Percentiles rank a stretch among this genome's conserved stretches.
Evolutionary conservation across 2,329 filamentous ascomycete species (phyloP).

Genomic region (Akanthomyces dipterigenus): DNA sequence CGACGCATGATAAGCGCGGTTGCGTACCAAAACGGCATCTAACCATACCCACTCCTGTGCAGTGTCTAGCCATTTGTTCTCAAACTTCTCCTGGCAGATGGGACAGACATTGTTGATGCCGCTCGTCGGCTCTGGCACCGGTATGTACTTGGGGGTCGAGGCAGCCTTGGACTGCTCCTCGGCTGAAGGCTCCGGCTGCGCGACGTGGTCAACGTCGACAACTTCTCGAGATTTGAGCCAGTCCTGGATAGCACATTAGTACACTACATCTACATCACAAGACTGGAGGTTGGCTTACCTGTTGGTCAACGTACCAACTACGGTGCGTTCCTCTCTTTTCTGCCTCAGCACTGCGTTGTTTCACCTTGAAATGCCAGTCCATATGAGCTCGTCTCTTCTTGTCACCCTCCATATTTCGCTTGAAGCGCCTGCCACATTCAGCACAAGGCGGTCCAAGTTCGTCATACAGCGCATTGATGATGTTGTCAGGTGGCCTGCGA

Average conservation of each 20-base stretch:
- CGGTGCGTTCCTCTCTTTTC: slow-evolving; percentile 82
- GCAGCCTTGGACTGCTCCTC: slow-evolving; percentile 37
- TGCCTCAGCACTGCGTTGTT: slow-evolving; percentile 79
- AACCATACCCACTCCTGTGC: slow-evolving; percentile 97
- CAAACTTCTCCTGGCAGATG: slow-evolving; percentile 93
- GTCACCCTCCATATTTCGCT: slow-evolving; percentile 66
- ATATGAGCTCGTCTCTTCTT: slow-evolving; percentile 86
- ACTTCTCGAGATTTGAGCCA: slow-evolving; percentile 84
- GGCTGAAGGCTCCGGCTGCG: slow-evolving; percentile 27
- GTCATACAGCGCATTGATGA: slow-evolving; percentile 71
- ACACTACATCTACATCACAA: background rate
- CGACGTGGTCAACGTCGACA: slow-evolving; percentile 56
- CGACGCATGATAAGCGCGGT: slow-evolving; percentile 79
- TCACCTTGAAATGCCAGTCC: slow-evolving; percentile 97
- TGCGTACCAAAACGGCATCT: slow-evolving; percentile 73
- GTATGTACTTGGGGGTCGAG: slow-evolving; percentile 63
- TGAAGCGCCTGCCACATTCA: slow-evolving; percentile 85
- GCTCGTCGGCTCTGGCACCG: slow-evolving; percentile 71
- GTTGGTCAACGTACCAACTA: slow-evolving; percentile 90
- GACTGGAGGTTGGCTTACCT: slow-evolving; percentile 44
- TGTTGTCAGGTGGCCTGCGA: slow-evolving; percentile 55
- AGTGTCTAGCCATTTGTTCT: slow-evolving; percentile 85
- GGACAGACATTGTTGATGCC: slow-evolving; percentile 75
- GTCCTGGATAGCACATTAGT: slow-evolving; percentile 48
- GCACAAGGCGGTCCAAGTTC: slow-evolving; percentile 80